Evolutionary conservation across 768 basidiomycete genomes (phyloP).

Genomic region (Suillus occidentalis): DNA sequence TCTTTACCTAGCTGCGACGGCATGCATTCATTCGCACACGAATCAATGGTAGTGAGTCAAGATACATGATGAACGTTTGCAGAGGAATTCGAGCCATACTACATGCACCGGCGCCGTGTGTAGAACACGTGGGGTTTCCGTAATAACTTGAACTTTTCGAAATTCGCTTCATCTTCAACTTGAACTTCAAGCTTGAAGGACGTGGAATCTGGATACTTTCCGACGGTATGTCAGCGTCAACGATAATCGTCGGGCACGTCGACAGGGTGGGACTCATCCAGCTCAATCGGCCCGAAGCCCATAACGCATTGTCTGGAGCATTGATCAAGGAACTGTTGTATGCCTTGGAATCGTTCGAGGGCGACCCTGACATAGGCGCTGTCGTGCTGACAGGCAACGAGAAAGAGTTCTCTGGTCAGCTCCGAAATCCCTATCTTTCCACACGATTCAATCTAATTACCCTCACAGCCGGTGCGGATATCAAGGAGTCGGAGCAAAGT

Average conservation of each 20-base stretch:
- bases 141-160: not conserved
- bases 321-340: slow-evolving; percentile 79
- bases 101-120: not conserved
- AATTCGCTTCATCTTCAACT: not conserved
- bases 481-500: slow-evolving; percentile 86
- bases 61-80: no score
- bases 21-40: no score
- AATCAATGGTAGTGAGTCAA: no score
- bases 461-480: slow-evolving; percentile 84
- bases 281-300: slow-evolving; percentile 80
- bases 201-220: not conserved
- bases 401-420: slow-evolving; percentile 60
- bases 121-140: not conserved
- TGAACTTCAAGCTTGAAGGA: not conserved
- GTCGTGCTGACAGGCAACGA: slow-evolving; percentile 81
- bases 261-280: slow-evolving; percentile 56
- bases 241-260: slow-evolving; percentile 21
- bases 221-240: slow-evolving; percentile 18
- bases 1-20: no score
- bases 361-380: slow-evolving; percentile 70
- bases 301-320: slow-evolving; percentile 82
- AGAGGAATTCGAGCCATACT: no score
- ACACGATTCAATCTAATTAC: not conserved
- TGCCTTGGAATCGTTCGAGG: slow-evolving; percentile 66
- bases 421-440: not conserved